Evolutionary conservation across 169 alveolate genomes (phyloP).

Genomic region (Plasmodium gaboni): DNA sequence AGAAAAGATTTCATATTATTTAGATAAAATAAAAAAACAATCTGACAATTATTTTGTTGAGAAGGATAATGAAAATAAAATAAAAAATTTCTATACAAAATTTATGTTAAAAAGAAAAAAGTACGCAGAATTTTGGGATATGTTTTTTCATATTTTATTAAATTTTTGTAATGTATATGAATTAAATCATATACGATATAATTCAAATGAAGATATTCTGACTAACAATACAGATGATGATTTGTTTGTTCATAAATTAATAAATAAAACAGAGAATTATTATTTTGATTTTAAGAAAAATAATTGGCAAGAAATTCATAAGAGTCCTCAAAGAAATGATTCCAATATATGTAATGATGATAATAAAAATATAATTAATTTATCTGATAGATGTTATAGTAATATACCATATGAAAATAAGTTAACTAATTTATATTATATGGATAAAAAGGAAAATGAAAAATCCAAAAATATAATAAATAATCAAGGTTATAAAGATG

Average conservation of each 20-base stretch:
- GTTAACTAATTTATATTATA: constrained; percentile 1
- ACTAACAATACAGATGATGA: constrained; percentile 1
- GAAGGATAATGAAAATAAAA: constrained; percentile 44
- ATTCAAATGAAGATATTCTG: constrained; percentile 11
- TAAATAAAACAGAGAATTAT: constrained; percentile 53
- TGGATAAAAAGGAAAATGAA: background rate
- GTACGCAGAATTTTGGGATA: constrained; percentile 56
- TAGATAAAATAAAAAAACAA: constrained; percentile 36
- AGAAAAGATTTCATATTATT: constrained; percentile 25
- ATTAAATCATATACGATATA: constrained; percentile 25
- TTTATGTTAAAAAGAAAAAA: constrained; percentile 26
- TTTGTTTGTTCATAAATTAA: constrained; percentile 4
- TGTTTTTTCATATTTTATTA: constrained; percentile 59
- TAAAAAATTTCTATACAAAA: constrained; percentile 49
- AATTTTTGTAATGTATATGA: constrained; percentile 75
- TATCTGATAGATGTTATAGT: background rate
- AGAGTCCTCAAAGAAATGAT: background rate
- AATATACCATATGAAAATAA: background rate
- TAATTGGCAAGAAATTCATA: constrained; percentile 59
- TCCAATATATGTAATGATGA: too few species aligned
- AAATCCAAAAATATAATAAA: background rate
- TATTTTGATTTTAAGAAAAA: constrained; percentile 67
- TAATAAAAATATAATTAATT: too few species aligned
- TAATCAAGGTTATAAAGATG: background rate
- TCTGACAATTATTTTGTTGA: constrained; percentile 42